phyloP scores from a whole-genome alignment of 2,329 filamentous ascomycete genomes.

The Fulvia fulva region DNA sequence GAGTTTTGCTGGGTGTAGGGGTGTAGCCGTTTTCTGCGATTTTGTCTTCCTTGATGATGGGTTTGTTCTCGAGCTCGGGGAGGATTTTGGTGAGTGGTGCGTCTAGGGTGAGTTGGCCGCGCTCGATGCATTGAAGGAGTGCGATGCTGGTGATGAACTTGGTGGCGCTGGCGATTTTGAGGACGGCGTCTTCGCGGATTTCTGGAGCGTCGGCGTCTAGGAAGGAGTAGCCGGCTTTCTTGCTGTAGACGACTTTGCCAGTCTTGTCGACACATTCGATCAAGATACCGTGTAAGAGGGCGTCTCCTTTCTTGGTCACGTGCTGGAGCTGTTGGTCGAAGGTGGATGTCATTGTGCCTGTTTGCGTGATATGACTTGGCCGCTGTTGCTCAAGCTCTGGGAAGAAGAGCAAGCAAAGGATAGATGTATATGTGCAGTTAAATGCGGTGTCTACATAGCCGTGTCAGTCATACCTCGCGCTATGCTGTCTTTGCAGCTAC shows the following conservation, averaged over 20 bases:
- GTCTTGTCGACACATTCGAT: constrained; percentile 11
- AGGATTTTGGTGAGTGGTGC: constrained; percentile 44
- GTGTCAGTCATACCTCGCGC: background rate
- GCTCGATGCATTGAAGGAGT: constrained; percentile 52
- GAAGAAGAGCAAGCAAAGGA: background rate
- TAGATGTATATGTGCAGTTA: background rate
- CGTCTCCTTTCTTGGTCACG: constrained; percentile 1
- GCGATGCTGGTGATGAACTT: constrained; percentile 51
- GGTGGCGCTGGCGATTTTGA: constrained; percentile 35
- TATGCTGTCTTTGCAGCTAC: background rate
- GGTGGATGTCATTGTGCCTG: background rate
- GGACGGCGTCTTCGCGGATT: constrained; percentile 27
- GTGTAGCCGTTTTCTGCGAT: background rate
- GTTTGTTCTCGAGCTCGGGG: constrained; percentile 43
- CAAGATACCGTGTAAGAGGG: constrained; percentile 8
- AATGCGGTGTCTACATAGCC: background rate
- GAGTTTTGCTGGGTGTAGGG: background rate
- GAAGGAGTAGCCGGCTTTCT: constrained; percentile 17
- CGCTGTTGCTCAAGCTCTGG: background rate
- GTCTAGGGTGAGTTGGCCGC: constrained; percentile 45
- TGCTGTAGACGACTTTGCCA: constrained; percentile 14
- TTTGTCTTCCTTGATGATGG: constrained; percentile 14
- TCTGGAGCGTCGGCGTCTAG: constrained; percentile 17
- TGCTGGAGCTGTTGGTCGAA: constrained; percentile 6
- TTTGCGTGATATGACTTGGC: background rate